Conservation (phyloP, 352 stramenopile species). For the Plasmopara muralis region DNA sequence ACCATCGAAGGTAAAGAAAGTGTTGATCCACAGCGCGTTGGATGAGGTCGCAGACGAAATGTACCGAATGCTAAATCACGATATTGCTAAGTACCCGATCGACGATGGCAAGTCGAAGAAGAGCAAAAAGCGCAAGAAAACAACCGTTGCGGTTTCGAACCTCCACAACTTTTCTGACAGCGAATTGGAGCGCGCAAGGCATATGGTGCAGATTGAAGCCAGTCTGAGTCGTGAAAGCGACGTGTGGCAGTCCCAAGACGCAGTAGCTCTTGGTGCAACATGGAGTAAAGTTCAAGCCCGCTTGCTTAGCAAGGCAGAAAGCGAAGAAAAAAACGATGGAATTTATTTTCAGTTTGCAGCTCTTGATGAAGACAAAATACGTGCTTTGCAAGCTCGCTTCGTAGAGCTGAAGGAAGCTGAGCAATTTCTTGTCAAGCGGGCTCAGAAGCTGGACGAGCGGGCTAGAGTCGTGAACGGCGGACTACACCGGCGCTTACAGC, state of each 20-base stretch:
- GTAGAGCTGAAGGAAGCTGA: constrained; percentile 59
- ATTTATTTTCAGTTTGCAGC: constrained; percentile 42
- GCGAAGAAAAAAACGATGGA: constrained; percentile 10
- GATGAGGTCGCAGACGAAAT: constrained; percentile 54
- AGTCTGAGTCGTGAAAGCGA: constrained; percentile 36
- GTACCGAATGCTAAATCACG: constrained; percentile 54
- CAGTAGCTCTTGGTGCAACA: constrained; percentile 12
- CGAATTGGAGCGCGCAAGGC: constrained; percentile 54
- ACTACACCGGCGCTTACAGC: constrained; percentile 40
- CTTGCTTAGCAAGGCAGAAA: constrained; percentile 28
- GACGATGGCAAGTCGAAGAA: constrained; percentile 33
- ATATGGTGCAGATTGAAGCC: constrained; percentile 77
- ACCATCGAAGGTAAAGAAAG: constrained; percentile 49
- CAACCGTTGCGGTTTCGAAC: constrained; percentile 15
- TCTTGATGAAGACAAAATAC: constrained; percentile 35
- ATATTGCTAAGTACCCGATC: constrained; percentile 45
- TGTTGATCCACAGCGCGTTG: constrained; percentile 38
- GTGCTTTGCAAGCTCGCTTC: constrained; percentile 52
- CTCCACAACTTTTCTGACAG: constrained; percentile 51
- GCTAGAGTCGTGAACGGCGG: constrained; percentile 55
- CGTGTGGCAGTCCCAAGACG: constrained; percentile 32
- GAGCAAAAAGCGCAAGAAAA: constrained; percentile 66
- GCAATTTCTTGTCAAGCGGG: constrained; percentile 51
- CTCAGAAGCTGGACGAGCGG: constrained; percentile 70
- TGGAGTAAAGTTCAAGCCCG: constrained; percentile 41